Evolutionary conservation across 345 rosid species (phyloP), one percentile per base, ranked within the genome.

Genomic region (Clausena lansium): DNA sequence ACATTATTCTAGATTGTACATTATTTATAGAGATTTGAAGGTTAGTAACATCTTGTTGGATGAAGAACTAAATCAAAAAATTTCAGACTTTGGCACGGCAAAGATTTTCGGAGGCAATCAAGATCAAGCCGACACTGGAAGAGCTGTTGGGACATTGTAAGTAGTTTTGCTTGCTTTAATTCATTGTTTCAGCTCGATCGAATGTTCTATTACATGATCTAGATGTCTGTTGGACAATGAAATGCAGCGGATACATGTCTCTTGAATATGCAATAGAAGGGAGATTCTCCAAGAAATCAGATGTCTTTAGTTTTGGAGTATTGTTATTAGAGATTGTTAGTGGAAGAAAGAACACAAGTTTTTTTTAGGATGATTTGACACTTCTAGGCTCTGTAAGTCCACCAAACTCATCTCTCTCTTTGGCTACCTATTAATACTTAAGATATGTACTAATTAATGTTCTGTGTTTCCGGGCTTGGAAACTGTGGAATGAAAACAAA

Each of bases 21-120:
- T 57, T 22, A 57, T 86, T 65, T 86, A 83, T 9, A 71, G 88
- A 50, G 86, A 85, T 74, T 38, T 85, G 7, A 85, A 85, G 52
- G 61, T 81, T 20, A 67, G 88, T 57, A 85, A 85, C 6, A 61
- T 85, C 60, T 71, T 85, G 60, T 71, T 83, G 8, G 83, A 83
- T 32, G 60, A 81, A 24, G 81, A 71, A 7, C 67, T 77, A 28
- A 83, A 57, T 57, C 61, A 11, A 20, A 57, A 57, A 57, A 57
- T 57, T 57, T 57, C 61, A 22, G 85, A 84, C 61, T 57, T 57
- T 20, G 61, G 61, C 27, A 57, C n/a, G 61, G 27, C 61, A 57
- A 57, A 2, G 61, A 57, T 57, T 57, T 57, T 57, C 2, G 61
- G 25, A 57, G 61, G 61, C 61, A 70, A 73, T 60, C 58, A 81